A percentile compares a stretch with the other conserved stretches of the same genome.
Evolutionary conservation across 2,329 filamentous ascomycete genomes (phyloP).

Genomic region (Graphiopsis chlorocephala): DNA sequence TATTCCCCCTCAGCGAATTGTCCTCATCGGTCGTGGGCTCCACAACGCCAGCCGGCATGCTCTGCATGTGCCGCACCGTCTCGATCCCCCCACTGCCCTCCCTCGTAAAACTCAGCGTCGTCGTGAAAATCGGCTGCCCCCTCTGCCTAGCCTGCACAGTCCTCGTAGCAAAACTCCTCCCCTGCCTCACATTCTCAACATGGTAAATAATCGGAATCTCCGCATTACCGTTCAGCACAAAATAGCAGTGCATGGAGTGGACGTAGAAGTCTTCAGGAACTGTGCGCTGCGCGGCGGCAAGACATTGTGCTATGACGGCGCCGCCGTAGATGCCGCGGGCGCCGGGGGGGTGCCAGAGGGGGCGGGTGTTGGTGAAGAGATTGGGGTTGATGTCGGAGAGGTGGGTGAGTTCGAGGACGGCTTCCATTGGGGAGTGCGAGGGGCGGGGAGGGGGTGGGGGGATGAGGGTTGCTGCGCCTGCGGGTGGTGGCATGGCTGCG

Average conservation of each 20-base stretch:
- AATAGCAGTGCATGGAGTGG: conserved; percentile 99
- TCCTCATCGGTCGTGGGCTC: conserved; percentile 38
- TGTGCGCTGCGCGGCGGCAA: conserved; percentile 83
- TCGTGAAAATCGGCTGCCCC: conserved; percentile 89
- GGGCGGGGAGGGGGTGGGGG: conserved; percentile 70
- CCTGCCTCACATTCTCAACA: conserved; percentile 89
- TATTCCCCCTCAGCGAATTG: conserved; percentile 33
- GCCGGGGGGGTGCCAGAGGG: conserved; percentile 86
- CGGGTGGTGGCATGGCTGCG: not conserved
- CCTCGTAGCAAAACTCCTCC: conserved; percentile 82
- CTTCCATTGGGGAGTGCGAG: conserved; percentile 78
- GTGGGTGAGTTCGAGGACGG: conserved; percentile 81
- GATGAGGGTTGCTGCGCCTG: conserved; percentile 52
- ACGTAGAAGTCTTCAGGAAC: conserved; percentile 76
- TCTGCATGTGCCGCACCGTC: conserved; percentile 63
- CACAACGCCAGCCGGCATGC: conserved; percentile 45
- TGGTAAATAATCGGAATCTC: conserved; percentile 89
- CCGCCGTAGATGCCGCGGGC: conserved; percentile 94
- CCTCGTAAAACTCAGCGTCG: conserved; percentile 82
- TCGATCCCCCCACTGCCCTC: conserved; percentile 58
- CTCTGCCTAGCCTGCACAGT: conserved; percentile 94
- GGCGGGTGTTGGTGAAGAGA: conserved; percentile 91
- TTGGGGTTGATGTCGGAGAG: conserved; percentile 74
- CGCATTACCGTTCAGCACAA: conserved; percentile 83
- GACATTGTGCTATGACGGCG: conserved; percentile 86